These are phyloP conservation scores for Carallia pectinifolia DNA, from an alignment of 345 rosid genomes.

Conservation along the genomic window DNA sequence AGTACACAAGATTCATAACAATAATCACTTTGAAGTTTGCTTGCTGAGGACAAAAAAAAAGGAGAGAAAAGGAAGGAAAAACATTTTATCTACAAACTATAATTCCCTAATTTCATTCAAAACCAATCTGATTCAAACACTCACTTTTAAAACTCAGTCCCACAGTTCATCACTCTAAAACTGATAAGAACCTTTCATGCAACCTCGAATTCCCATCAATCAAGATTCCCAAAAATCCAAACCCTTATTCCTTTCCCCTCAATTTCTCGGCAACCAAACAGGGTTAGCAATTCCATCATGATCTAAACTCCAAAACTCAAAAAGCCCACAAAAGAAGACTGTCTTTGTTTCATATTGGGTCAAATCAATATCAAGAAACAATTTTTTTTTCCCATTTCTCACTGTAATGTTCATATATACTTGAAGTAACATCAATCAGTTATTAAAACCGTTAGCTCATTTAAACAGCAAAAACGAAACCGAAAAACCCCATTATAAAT, in stretches of 20 bases:
- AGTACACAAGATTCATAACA: background rate
- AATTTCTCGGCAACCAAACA: slow-evolving; percentile 30
- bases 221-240: background rate
- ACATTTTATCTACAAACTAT: background rate
- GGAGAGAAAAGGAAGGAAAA: background rate
- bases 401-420: background rate
- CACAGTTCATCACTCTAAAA: background rate
- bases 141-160: background rate
- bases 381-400: no score
- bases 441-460: background rate
- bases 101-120: background rate
- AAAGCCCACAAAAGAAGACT: background rate
- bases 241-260: background rate
- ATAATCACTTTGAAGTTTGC: background rate
- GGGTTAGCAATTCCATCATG: slow-evolving; percentile 2
- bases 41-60: background rate
- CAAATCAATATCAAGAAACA: background rate
- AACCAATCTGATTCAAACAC: slow-evolving; percentile 6
- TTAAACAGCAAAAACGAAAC: slow-evolving; percentile 1
- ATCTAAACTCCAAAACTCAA: slow-evolving; percentile 14
- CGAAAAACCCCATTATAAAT: background rate
- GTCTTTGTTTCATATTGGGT: background rate
- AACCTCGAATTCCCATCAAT: background rate
- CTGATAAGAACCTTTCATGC: background rate
- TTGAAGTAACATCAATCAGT: background rate